phyloP scores from a whole-genome alignment of 352 stramenopile genomes.

The Globisporangium yorkense region DNA sequence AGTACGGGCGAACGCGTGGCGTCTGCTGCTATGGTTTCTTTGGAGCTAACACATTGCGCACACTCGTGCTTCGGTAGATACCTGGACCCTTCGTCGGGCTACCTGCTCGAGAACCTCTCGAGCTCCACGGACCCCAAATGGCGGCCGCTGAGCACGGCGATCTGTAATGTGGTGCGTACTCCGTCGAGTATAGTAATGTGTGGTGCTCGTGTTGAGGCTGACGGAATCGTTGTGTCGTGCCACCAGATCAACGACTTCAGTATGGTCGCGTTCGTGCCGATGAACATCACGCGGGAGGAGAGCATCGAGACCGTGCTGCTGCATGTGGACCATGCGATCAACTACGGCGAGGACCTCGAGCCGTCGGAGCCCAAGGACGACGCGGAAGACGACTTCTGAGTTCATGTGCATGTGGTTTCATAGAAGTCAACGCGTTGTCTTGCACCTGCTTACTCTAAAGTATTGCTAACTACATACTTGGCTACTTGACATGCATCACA shows the following conservation, averaged over 20 bases:
- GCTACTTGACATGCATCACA: too few species aligned
- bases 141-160: constrained; percentile 70
- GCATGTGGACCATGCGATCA: constrained; percentile 95
- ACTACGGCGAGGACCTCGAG: constrained; percentile 96
- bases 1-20: constrained; percentile 25
- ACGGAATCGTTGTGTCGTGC: background rate
- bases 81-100: constrained; percentile 77
- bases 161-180: constrained; percentile 80
- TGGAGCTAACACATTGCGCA: too few species aligned
- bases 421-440: too few species aligned
- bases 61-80: constrained; percentile 27
- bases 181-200: background rate
- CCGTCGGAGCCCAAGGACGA: constrained; percentile 79
- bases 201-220: background rate
- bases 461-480: too few species aligned
- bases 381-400: constrained; percentile 24
- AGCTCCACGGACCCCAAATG: constrained; percentile 79
- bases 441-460: too few species aligned
- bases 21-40: too few species aligned
- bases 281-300: constrained; percentile 96
- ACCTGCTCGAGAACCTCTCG: constrained; percentile 77
- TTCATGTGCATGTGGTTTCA: too few species aligned
- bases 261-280: constrained; percentile 96
- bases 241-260: constrained; percentile 92
- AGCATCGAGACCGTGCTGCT: constrained; percentile 95